Conservation (phyloP, 192 early-diverging fungal genomes). For the Coemansia sp. region DNA sequence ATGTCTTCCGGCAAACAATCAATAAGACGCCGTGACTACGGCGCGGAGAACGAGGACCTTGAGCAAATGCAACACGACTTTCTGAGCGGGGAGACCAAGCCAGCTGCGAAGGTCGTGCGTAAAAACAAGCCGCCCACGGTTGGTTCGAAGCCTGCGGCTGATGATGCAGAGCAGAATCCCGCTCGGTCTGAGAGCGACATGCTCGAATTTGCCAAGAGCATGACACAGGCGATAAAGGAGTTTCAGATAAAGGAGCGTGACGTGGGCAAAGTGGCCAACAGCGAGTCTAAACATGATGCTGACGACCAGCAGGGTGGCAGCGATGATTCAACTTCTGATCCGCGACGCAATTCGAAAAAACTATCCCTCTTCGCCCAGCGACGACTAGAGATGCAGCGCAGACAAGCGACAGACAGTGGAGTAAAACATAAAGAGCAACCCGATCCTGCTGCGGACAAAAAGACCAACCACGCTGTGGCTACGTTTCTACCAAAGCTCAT, state of each 20-base stretch:
- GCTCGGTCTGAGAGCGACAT: slow-evolving; percentile 1
- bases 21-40: slow-evolving; percentile 9
- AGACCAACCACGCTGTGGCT: slow-evolving; percentile 5
- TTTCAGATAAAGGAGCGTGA: slow-evolving; percentile 30
- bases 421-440: neutral
- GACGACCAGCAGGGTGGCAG: neutral
- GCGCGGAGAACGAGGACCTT: slow-evolving; percentile 36
- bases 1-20: neutral
- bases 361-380: slow-evolving; percentile 54
- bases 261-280: neutral
- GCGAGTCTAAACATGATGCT: slow-evolving; percentile 5
- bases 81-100: slow-evolving; percentile 29
- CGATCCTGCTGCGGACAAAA: no score
- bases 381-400: slow-evolving; percentile 35
- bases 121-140: slow-evolving; percentile 14
- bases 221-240: slow-evolving; percentile 37
- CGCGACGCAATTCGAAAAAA: slow-evolving; percentile 14
- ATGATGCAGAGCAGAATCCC: neutral
- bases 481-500: slow-evolving; percentile 54
- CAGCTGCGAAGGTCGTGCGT: slow-evolving; percentile 44
- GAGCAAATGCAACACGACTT: slow-evolving; percentile 46
- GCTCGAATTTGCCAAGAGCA: slow-evolving; percentile 34
- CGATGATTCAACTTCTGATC: neutral
- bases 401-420: neutral
- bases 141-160: neutral